A percentile compares a stretch with the other conserved stretches of the same genome.
Conservation (phyloP, 1,139 yeast species). For the Candida albicans region DNA sequence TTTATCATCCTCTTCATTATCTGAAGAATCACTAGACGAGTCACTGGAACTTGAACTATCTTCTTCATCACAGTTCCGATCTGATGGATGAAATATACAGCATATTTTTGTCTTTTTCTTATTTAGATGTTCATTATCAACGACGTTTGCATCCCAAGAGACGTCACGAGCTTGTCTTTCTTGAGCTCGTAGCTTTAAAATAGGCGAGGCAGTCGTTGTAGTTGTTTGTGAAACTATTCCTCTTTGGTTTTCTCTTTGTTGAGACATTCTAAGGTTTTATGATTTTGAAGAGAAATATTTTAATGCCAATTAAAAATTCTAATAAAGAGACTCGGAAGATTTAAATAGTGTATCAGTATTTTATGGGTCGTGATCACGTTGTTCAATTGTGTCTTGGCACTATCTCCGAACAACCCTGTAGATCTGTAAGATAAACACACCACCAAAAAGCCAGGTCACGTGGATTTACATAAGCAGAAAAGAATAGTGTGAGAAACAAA, state of each 20-base stretch:
- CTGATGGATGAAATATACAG: constrained; percentile 86
- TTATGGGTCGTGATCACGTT: no score
- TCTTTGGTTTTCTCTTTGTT: neutral
- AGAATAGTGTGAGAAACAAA: neutral
- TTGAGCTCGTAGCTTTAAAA: constrained; percentile 9
- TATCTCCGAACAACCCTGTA: no score
- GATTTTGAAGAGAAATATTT: neutral
- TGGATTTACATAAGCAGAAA: neutral
- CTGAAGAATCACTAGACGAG: constrained; percentile 41
- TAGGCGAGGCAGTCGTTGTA: constrained; percentile 11
- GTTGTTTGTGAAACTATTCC: neutral
- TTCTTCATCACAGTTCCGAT: constrained; percentile 64
- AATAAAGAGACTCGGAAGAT: no score
- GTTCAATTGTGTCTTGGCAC: no score
- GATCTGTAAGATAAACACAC: neutral
- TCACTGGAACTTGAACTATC: constrained; percentile 29
- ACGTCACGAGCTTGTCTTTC: constrained; percentile 42
- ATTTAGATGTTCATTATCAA: constrained; percentile 85
- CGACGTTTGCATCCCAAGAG: constrained; percentile 79
- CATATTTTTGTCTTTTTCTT: constrained; percentile 89
- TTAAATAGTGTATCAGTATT: no score
- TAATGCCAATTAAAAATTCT: no score
- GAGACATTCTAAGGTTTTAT: neutral
- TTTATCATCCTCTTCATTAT: constrained; percentile 32
- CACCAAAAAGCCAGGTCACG: neutral